Conservation (phyloP, 106 monocot genomes). For the Ottelia alismoides region DNA sequence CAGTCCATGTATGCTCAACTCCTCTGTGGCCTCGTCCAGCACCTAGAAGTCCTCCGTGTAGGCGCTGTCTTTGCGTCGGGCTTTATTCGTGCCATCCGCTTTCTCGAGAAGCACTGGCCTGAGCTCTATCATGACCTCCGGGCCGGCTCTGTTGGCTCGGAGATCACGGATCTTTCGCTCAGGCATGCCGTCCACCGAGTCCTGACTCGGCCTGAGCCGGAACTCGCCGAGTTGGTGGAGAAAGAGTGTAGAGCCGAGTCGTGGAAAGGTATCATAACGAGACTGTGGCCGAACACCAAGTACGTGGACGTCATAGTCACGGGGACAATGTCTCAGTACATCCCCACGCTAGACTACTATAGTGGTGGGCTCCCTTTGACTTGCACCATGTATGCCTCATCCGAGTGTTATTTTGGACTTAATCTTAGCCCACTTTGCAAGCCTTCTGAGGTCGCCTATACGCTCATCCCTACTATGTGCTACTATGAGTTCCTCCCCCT, state of each 20-base stretch:
- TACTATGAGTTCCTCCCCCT: conserved; percentile 83
- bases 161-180: conserved; percentile 41
- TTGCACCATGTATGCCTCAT: conserved; percentile 87
- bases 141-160: conserved; percentile 32
- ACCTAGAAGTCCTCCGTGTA: conserved; percentile 59
- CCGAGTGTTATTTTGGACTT: conserved; percentile 91
- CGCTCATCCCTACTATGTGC: conserved; percentile 72
- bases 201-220: conserved; percentile 32
- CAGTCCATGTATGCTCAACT: conserved; percentile 91
- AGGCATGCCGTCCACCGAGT: conserved; percentile 35
- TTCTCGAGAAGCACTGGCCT: conserved; percentile 73
- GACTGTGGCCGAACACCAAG: conserved; percentile 76
- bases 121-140: conserved; percentile 52
- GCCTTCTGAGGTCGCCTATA: conserved; percentile 64
- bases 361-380: conserved; percentile 58
- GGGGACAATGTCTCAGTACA: conserved; percentile 85
- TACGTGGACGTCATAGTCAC: conserved; percentile 91
- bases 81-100: conserved; percentile 65
- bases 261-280: conserved; percentile 57
- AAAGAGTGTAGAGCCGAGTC: conserved; percentile 34
- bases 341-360: conserved; percentile 67
- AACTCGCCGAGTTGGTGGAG: conserved; percentile 39
- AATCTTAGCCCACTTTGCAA: conserved; percentile 74
- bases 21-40: conserved; percentile 59
- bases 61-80: conserved; percentile 90